phyloP scores from a whole-genome alignment of 176 grass and related monocot genomes.

The Saccharum officinarum region DNA sequence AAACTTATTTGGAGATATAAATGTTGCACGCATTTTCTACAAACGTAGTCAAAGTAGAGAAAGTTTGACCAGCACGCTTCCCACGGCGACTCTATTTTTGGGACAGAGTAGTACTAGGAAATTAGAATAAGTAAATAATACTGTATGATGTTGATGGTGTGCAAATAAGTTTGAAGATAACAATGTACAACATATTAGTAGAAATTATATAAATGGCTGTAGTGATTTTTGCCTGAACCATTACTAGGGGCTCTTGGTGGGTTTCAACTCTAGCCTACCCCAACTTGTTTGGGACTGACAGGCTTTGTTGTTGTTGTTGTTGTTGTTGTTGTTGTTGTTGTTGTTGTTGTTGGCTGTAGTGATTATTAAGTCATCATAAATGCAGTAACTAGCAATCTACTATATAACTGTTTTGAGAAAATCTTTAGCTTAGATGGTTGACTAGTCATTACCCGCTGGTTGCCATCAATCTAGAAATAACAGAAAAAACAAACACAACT shows the following conservation, averaged over 20 bases:
- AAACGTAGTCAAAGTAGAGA: too few relatives aligned
- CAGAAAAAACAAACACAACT: not conserved
- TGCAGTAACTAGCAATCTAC: constrained; percentile 4
- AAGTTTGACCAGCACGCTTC: too few relatives aligned
- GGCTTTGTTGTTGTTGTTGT: too few relatives aligned
- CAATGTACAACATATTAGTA: not conserved
- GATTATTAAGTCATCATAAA: not conserved
- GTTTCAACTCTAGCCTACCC: too few relatives aligned
- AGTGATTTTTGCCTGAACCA: not conserved
- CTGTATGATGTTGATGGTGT: constrained; percentile 24
- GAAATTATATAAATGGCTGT: constrained; percentile 11
- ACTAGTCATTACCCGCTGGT: not conserved
- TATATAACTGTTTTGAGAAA: not conserved
- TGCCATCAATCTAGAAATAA: constrained; percentile 23
- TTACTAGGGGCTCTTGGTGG: too few relatives aligned
- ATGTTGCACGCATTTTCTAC: too few relatives aligned
- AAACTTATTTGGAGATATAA: too few relatives aligned
- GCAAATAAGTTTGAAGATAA: constrained; percentile 19
- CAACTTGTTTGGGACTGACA: too few relatives aligned
- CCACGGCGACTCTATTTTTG: too few relatives aligned
- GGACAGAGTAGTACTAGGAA: too few relatives aligned
- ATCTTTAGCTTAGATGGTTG: not conserved
- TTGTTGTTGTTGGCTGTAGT: not conserved
- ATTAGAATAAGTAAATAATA: constrained; percentile 16
- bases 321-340: too few relatives aligned